Evolutionary conservation across 2,329 filamentous ascomycete species (phyloP), one percentile per base, ranked within the genome.

Genomic region (Aspergillus hiratsukae): DNA sequence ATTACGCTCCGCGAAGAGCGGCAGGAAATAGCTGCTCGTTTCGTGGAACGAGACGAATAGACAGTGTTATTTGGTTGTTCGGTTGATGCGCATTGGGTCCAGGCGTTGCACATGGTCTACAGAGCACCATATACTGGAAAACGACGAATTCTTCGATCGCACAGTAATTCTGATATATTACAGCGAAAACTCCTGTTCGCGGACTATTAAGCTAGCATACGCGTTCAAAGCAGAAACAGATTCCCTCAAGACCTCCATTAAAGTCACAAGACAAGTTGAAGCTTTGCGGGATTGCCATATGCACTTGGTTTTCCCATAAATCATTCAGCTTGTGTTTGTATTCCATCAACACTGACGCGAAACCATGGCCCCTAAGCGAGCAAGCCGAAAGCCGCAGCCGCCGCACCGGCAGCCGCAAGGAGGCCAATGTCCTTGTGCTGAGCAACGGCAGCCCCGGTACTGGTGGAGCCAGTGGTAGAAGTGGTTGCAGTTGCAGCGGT

Each of bases 1-100:
- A 58, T 69, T 1, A 73, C 69, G 1, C 66, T 74, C 25, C 71
- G 71, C 7, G 69, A 75, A 48, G 72, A 75, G 57, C 69, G 72
- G 31, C 71, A 71, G 57, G 69, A 73, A 52, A 57, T 64, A 28
- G 57, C 59, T 41, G 29, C 55, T 43, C 62, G 65, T 25, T 61
- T 69, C 43, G 62, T 57, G 29, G 63, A 61, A 49, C 58, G 57
- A 29, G 58, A 64, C 35, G 60, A 55, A 53, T 62, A 57, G 53
- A 37, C 29, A 6, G 17, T 41, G 17, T 7, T 25, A 17, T 43
- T 51, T 21, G 6, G 35, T 46, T 51, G 5, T 7, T 37, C 7
- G 2, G 14, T 37, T 37, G 31, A 37, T 37, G 31, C 14, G 19
- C 25, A 29, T 48, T 28, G 43, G 14, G 6, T 45, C 7, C 19